Percentiles rank a stretch among this genome's conserved stretches.
These are phyloP conservation scores for Chalaropsis thielavioides DNA, from an alignment of 2,329 filamentous ascomycete genomes.

Conservation along the genomic window DNA sequence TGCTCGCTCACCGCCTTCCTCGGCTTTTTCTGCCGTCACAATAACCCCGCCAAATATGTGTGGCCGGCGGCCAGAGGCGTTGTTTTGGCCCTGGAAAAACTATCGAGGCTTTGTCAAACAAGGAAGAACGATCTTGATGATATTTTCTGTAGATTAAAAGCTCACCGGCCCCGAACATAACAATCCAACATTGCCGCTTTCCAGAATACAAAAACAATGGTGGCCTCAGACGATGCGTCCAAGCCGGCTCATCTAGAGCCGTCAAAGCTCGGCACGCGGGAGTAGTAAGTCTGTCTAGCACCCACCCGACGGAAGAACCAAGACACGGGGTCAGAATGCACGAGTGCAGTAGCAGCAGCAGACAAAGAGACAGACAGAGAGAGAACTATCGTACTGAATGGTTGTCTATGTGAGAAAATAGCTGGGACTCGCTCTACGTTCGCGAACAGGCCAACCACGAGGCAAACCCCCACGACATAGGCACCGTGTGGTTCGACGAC, in stretches of 20 bases:
- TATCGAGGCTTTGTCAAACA: no score
- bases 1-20: background rate
- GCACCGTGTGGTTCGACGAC: conserved; percentile 94
- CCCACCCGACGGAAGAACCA: background rate
- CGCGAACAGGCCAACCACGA: conserved; percentile 58
- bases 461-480: conserved; percentile 59
- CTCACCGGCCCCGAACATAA: background rate
- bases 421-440: conserved; percentile 64
- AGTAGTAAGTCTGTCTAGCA: conserved; percentile 50
- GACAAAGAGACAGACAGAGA: background rate
- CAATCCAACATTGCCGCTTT: background rate
- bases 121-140: background rate
- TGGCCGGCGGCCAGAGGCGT: background rate
- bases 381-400: background rate
- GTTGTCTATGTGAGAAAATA: conserved; percentile 24
- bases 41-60: background rate
- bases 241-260: conserved; percentile 57
- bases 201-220: conserved; percentile 1
- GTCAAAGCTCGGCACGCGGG: conserved; percentile 70
- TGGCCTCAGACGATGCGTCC: conserved; percentile 16
- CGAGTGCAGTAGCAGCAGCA: background rate
- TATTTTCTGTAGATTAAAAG: background rate
- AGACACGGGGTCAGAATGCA: background rate
- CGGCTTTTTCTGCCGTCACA: background rate
- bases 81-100: background rate